Evolutionary conservation across 306 rosid species (phyloP).

Genomic region (Clitoria ternatea): DNA sequence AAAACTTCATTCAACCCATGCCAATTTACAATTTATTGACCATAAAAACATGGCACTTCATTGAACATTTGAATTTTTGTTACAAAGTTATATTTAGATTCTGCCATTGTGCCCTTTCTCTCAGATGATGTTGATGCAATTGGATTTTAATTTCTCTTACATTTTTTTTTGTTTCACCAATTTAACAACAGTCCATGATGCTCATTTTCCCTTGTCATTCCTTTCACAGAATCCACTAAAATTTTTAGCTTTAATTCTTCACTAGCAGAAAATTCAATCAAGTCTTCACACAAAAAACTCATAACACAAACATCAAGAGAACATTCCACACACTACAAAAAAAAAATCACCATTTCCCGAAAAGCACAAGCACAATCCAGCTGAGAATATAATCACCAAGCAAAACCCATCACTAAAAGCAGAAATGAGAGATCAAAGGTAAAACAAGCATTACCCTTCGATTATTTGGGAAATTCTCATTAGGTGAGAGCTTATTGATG

Average conservation of each 20-base stretch:
- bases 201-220: not conserved
- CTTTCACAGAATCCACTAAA: conserved; percentile 9
- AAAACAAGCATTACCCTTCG: conserved; percentile 68
- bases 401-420: conserved; percentile 14
- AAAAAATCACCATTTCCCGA: too few species aligned
- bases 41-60: not conserved
- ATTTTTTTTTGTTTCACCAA: not conserved
- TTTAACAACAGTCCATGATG: not conserved
- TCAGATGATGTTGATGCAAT: not conserved
- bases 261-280: not conserved
- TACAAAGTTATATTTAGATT: not conserved
- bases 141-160: not conserved
- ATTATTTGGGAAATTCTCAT: conserved; percentile 49
- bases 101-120: not conserved
- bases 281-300: conserved; percentile 8
- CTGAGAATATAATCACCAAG: too few species aligned
- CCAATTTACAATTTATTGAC: not conserved
- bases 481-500: conserved; percentile 42
- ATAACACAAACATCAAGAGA: too few species aligned
- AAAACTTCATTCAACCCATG: not conserved
- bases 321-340: too few species aligned
- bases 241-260: not conserved
- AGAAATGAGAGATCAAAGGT: conserved; percentile 31
- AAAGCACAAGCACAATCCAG: too few species aligned
- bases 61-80: not conserved